A percentile compares a stretch with the other conserved stretches of the same genome.
These are phyloP conservation scores for Brassica balearica DNA, from an alignment of 441 rosid genomes.

Conservation along the genomic window DNA sequence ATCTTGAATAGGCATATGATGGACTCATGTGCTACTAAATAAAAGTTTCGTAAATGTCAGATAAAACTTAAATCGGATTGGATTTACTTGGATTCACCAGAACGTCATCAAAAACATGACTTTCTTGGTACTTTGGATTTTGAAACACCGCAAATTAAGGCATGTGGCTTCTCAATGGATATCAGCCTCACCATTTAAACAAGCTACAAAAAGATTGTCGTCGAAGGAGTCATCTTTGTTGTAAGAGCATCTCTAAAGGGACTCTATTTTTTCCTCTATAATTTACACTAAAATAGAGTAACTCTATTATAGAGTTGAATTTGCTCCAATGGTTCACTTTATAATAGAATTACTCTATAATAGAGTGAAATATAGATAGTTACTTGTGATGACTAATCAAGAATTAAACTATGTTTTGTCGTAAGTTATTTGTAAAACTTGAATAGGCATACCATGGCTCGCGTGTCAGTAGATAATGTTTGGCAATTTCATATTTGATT, in stretches of 20 bases:
- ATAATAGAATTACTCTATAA: too few relatives aligned
- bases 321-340: too few relatives aligned
- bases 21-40: neutral
- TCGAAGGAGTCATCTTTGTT: neutral
- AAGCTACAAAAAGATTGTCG: neutral
- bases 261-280: too few relatives aligned
- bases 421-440: too few relatives aligned
- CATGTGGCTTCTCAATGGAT: neutral
- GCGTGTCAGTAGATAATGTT: neutral
- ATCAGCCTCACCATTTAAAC: neutral
- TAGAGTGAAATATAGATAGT: too few relatives aligned
- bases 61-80: neutral
- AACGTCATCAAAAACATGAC: too few relatives aligned
- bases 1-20: neutral
- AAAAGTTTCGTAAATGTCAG: neutral
- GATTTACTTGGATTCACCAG: neutral
- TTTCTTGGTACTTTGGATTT: neutral
- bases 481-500: neutral
- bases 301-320: too few relatives aligned
- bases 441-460: too few relatives aligned
- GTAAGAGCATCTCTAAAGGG: neutral
- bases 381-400: too few relatives aligned
- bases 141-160: neutral
- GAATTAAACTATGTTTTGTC: too few relatives aligned
- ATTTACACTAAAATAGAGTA: too few relatives aligned